Conservation (phyloP, 148 eudicot genomes). For the Chenopodium suecicum region DNA sequence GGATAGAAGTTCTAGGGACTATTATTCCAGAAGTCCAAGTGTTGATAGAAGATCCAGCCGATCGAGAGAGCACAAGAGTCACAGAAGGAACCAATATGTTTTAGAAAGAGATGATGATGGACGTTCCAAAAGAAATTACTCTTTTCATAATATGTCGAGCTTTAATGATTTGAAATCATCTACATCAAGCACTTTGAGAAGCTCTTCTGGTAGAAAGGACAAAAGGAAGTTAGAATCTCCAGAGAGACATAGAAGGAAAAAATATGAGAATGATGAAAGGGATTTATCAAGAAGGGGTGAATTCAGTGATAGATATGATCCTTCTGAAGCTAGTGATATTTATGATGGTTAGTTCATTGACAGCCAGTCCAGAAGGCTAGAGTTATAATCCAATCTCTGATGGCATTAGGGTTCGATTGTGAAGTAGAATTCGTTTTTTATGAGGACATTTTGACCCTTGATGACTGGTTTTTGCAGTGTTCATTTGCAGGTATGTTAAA, state of each 20-base stretch:
- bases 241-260: constrained; percentile 37
- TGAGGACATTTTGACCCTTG: constrained; percentile 17
- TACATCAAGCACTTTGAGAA: constrained; percentile 17
- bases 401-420: constrained; percentile 11
- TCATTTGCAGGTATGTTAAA: constrained; percentile 25
- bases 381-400: constrained; percentile 4
- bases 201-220: constrained; percentile 35
- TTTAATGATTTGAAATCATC: constrained; percentile 17
- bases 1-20: constrained; percentile 33
- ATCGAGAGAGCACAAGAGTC: constrained; percentile 44
- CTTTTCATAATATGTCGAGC: constrained; percentile 18
- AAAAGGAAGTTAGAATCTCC: constrained; percentile 29
- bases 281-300: constrained; percentile 33
- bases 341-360: constrained; percentile 36
- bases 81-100: constrained; percentile 38
- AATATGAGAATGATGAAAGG: constrained; percentile 32
- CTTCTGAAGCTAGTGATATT: constrained; percentile 50
- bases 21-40: constrained; percentile 42
- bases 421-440: constrained; percentile 9
- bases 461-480: constrained; percentile 11
- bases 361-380: constrained; percentile 24
- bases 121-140: constrained; percentile 24
- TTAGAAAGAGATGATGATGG: constrained; percentile 25
- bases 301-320: constrained; percentile 86
- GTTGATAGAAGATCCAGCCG: constrained; percentile 30